A percentile compares a stretch with the other conserved stretches of the same genome.
Conservation (phyloP, 179 eudicot genomes). For the Nepenthes alata region DNA sequence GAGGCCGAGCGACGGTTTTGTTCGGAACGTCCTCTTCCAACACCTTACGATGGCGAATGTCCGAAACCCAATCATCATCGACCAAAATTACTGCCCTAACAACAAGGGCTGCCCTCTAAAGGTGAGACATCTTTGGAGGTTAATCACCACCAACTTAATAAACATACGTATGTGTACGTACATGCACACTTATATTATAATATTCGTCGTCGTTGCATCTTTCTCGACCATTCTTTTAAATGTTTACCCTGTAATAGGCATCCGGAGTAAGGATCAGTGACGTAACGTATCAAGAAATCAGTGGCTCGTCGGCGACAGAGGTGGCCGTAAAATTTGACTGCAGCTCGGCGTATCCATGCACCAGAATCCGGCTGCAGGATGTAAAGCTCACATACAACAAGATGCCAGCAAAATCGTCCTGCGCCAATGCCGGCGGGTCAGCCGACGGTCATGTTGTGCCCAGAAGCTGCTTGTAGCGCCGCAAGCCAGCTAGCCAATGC, state of each 20-base stretch:
- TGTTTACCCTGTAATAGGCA: neutral
- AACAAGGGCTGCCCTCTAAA: slow-evolving; percentile 27
- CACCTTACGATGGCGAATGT: slow-evolving; percentile 38
- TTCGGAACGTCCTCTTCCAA: slow-evolving; percentile 28
- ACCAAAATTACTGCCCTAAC: slow-evolving; percentile 55
- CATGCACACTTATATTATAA: no score
- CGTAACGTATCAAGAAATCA: slow-evolving; percentile 18
- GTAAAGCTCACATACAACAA: slow-evolving; percentile 11
- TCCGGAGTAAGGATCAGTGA: slow-evolving; percentile 18
- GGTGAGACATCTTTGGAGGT: slow-evolving; percentile 8
- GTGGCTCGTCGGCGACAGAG: slow-evolving; percentile 20
- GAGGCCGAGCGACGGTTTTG: slow-evolving; percentile 36
- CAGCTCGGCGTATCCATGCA: slow-evolving; percentile 12
- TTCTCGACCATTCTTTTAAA: no score
- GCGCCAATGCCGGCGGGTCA: slow-evolving; percentile 16
- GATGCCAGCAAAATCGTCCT: slow-evolving; percentile 9
- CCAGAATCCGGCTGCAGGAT: slow-evolving; percentile 7
- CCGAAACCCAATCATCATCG: slow-evolving; percentile 46
- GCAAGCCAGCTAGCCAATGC: no score
- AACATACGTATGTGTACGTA: no score
- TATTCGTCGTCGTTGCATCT: no score
- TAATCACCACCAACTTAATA: no score
- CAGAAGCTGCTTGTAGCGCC: slow-evolving; percentile 8
- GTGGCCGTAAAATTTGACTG: slow-evolving; percentile 21
- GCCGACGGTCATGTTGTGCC: slow-evolving; percentile 10